These are phyloP conservation scores for Fomes fomentarius DNA, from an alignment of 1,284 basidiomycete species.

Conservation along the genomic window DNA sequence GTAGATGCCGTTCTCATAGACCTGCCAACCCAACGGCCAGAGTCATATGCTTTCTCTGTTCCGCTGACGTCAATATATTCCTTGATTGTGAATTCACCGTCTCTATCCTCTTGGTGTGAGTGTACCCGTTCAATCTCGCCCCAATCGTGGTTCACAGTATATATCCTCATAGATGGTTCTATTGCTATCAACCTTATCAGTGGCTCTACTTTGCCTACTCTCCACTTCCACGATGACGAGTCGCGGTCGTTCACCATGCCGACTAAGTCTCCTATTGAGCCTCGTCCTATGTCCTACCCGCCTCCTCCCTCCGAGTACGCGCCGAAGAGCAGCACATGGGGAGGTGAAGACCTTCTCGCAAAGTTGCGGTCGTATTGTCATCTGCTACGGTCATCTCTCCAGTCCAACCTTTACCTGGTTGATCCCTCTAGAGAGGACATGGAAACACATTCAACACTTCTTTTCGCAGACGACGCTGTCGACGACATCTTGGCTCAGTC, in stretches of 20 bases:
- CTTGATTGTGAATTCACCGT: conserved; percentile 83
- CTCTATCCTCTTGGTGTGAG: conserved; percentile 87
- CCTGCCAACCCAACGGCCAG: conserved; percentile 73
- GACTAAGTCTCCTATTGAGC: conserved; percentile 40
- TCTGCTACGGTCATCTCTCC: conserved; percentile 78
- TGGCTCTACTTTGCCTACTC: conserved; percentile 86
- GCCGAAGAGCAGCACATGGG: conserved; percentile 58
- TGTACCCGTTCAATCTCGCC: conserved; percentile 13
- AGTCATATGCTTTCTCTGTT: conserved; percentile 95
- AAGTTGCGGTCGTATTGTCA: conserved; percentile 73
- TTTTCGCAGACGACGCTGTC: conserved; percentile 82
- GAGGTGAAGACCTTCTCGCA: conserved; percentile 83
- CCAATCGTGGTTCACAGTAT: neutral
- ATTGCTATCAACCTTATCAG: conserved; percentile 86
- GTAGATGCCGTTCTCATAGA: conserved; percentile 80
- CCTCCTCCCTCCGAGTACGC: conserved; percentile 56
- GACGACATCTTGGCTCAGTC: conserved; percentile 82
- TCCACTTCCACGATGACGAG: conserved; percentile 97
- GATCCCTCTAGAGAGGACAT: conserved; percentile 91
- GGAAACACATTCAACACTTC: conserved; percentile 83
- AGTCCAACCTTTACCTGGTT: conserved; percentile 85
- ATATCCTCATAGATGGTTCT: conserved; percentile 58
- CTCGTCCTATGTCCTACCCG: conserved; percentile 58
- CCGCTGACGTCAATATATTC: conserved; percentile 91
- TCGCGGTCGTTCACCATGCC: conserved; percentile 74